phyloP scores from a whole-genome alignment of 176 grass and related monocot species.

The Poa pratensis region DNA sequence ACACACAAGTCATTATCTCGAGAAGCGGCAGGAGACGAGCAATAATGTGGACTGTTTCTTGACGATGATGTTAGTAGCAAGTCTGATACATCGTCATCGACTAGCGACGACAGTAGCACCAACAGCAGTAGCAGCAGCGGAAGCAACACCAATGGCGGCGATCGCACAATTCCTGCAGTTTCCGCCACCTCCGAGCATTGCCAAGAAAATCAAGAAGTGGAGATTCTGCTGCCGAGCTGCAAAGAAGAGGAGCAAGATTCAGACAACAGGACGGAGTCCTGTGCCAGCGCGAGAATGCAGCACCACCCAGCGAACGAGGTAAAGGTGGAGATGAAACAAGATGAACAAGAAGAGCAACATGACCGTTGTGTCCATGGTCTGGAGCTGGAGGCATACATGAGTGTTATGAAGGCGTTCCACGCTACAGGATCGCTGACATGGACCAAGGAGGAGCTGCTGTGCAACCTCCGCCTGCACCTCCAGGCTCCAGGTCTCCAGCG shows the following conservation, averaged over 20 bases:
- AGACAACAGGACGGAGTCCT: background rate
- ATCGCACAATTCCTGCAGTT: background rate
- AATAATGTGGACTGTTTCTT: background rate
- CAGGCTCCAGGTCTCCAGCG: conserved; percentile 53
- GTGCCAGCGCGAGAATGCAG: background rate
- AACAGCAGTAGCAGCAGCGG: background rate
- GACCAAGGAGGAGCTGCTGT: conserved; percentile 66
- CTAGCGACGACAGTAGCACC: background rate
- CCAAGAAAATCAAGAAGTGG: background rate
- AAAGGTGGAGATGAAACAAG: background rate
- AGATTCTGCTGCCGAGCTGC: background rate
- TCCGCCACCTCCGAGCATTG: background rate
- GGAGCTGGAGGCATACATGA: conserved; percentile 63
- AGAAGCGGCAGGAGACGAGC: background rate
- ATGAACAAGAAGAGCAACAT: background rate
- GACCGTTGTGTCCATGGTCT: conserved; percentile 34
- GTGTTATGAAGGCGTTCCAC: conserved; percentile 63
- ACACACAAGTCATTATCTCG: background rate
- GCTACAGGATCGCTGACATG: conserved; percentile 61
- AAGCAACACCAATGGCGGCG: background rate
- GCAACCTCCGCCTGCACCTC: conserved; percentile 60
- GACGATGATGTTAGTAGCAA: conserved; percentile 22
- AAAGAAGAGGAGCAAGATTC: conserved; percentile 26
- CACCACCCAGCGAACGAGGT: background rate
- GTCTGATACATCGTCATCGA: conserved; percentile 41